Evolutionary conservation across 139 green algal genomes (phyloP).

Genomic region (Tetraselmis striata): DNA sequence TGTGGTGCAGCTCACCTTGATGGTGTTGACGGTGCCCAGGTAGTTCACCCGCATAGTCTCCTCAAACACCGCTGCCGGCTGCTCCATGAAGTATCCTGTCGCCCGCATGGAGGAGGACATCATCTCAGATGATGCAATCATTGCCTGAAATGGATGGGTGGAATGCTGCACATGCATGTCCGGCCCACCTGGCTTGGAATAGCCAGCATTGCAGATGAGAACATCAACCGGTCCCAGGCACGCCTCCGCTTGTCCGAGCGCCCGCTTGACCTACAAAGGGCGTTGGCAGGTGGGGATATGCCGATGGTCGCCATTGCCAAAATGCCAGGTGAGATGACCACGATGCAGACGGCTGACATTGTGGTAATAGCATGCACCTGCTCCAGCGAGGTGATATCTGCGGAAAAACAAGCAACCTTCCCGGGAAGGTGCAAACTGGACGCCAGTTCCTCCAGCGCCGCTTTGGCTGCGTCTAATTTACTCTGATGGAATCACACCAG

Average conservation of each 20-base stretch:
- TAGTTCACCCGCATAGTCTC: conserved; percentile 71
- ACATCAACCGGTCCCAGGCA: conserved; percentile 53
- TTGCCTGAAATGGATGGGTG: too few relatives aligned
- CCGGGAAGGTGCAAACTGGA: neutral
- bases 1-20: too few relatives aligned
- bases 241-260: conserved; percentile 14
- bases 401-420: neutral
- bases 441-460: neutral
- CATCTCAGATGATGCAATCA: too few relatives aligned
- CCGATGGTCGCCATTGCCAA: too few relatives aligned
- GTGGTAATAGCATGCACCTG: too few relatives aligned
- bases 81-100: conserved; percentile 69
- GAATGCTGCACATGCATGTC: neutral
- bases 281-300: too few relatives aligned
- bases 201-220: conserved; percentile 61
- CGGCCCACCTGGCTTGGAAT: conserved; percentile 36
- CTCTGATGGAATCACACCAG: too few relatives aligned
- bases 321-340: too few relatives aligned
- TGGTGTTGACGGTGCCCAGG: conserved; percentile 53
- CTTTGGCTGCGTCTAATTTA: neutral
- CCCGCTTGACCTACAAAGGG: neutral
- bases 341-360: too few relatives aligned
- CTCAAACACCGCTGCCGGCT: conserved; percentile 35
- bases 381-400: neutral
- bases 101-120: too few relatives aligned